phyloP scores from a whole-genome alignment of 2,329 filamentous ascomycete species.

The Aureobasidium zeae region DNA sequence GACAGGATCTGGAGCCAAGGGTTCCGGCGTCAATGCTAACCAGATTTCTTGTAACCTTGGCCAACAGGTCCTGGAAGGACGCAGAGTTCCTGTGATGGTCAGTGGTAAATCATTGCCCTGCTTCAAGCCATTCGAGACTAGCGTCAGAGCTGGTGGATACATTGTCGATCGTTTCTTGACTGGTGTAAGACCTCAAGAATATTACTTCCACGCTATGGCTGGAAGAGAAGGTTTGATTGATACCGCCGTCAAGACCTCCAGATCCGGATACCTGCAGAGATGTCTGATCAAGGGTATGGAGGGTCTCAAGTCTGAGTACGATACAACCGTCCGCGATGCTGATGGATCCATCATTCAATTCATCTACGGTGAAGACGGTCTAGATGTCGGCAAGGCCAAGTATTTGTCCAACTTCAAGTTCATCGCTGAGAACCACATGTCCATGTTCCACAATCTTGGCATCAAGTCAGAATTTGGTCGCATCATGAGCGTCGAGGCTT shows the following conservation, averaged over 20 bases:
- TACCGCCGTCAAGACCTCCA: conserved; percentile 95
- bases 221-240: conserved; percentile 97
- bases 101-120: conserved; percentile 93
- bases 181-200: conserved; percentile 92
- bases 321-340: conserved; percentile 85
- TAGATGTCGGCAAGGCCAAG: conserved; percentile 89
- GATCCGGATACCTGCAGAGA: conserved; percentile 90
- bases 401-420: conserved; percentile 88
- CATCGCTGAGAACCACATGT: conserved; percentile 73
- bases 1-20: conserved; percentile 95
- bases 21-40: conserved; percentile 85
- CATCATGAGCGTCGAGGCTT: conserved; percentile 58
- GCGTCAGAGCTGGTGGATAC: conserved; percentile 83
- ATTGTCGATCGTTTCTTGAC: conserved; percentile 96
- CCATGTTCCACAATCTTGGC: conserved; percentile 66
- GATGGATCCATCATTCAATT: conserved; percentile 93
- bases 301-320: conserved; percentile 82
- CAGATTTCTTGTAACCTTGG: conserved; percentile 96
- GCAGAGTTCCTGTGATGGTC: conserved; percentile 92
- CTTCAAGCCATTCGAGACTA: conserved; percentile 85
- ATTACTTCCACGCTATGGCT: conserved; percentile 99
- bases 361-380: conserved; percentile 89
- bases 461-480: conserved; percentile 45
- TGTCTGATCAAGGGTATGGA: conserved; percentile 99
- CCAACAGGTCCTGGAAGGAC: conserved; percentile 90